These are phyloP conservation scores for Aleurites moluccanus DNA, from an alignment of 441 rosid species.

Conservation along the genomic window DNA sequence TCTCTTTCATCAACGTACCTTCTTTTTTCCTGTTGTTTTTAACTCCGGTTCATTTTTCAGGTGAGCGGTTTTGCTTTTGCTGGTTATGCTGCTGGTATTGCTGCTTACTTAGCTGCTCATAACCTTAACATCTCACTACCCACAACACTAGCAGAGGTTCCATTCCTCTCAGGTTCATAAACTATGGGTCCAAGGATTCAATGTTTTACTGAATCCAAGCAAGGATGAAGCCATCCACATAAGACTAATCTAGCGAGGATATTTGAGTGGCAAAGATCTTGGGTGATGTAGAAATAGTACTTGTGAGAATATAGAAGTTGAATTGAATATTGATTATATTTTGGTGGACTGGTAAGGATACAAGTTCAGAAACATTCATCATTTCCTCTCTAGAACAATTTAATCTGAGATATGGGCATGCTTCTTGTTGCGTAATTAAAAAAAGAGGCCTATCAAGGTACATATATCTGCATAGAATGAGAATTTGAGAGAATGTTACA, in stretches of 20 bases:
- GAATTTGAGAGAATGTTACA: not conserved
- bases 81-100: constrained; percentile 90
- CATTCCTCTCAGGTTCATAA: constrained; percentile 70
- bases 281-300: not conserved
- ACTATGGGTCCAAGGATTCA: not conserved
- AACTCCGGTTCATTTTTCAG: constrained; percentile 37
- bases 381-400: not conserved
- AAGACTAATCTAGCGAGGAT: too few relatives aligned
- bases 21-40: not conserved
- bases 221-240: not conserved
- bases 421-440: not conserved
- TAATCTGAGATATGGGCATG: not conserved
- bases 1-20: not conserved
- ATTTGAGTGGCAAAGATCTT: not conserved
- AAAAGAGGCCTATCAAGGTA: not conserved
- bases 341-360: not conserved
- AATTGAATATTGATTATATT: not conserved
- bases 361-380: not conserved
- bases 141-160: constrained; percentile 68
- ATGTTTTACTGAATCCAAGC: not conserved
- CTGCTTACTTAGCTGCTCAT: constrained; percentile 60
- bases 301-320: not conserved
- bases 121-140: constrained; percentile 58
- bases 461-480: not conserved
- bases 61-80: constrained; percentile 94